Evolutionary conservation across 768 basidiomycete species (phyloP).

Genomic region (Galerina marginata): DNA sequence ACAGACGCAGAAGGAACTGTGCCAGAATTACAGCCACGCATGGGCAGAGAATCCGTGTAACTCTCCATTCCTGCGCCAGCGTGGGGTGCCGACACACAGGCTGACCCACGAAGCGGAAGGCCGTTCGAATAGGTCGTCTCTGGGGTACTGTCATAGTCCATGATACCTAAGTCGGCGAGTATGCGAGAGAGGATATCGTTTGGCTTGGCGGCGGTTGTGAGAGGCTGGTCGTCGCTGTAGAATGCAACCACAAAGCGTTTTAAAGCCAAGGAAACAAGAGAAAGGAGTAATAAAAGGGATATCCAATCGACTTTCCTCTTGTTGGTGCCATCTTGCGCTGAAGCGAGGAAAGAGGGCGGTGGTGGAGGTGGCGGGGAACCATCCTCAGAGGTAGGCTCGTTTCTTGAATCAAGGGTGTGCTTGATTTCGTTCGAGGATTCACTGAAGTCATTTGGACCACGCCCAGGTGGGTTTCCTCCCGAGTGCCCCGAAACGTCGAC

Average conservation of each 20-base stretch:
- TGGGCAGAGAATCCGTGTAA: not conserved
- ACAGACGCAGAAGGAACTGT: not conserved
- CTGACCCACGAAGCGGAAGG: not conserved
- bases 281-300: not conserved
- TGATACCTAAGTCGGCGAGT: not conserved
- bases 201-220: not conserved
- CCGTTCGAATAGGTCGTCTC: not conserved
- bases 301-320: constrained; percentile 2
- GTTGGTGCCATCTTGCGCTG: not conserved
- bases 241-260: not conserved
- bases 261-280: not conserved
- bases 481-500: no score
- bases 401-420: not conserved
- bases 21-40: not conserved
- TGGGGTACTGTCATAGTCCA: not conserved
- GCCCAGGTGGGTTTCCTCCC: not conserved
- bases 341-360: not conserved
- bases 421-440: not conserved
- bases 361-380: constrained; percentile 6
- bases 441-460: not conserved
- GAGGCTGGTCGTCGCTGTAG: not conserved
- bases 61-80: not conserved
- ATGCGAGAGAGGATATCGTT: not conserved
- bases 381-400: not conserved
- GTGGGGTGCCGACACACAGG: not conserved